Percentiles rank a stretch among this genome's conserved stretches.
Conservation (phyloP, 306 rosid species). For the Malus fusca region DNA sequence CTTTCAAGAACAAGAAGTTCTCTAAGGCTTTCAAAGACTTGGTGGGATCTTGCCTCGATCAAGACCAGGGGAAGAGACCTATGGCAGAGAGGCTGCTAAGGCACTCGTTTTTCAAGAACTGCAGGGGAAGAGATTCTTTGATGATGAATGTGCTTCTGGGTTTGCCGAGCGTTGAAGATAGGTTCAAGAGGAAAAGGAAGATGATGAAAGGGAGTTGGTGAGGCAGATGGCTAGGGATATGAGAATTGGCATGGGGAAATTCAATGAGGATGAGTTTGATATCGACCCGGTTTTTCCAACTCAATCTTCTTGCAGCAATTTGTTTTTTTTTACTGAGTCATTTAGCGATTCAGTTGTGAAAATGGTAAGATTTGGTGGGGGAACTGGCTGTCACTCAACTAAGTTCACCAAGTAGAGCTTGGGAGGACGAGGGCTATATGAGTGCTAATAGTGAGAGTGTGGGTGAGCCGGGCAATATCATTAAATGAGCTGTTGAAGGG, state of each 20-base stretch:
- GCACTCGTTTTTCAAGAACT: conserved; percentile 47
- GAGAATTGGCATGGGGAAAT: conserved; percentile 66
- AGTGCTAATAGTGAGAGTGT: not conserved
- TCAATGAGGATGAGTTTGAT: conserved; percentile 52
- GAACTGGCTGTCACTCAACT: conserved; percentile 4
- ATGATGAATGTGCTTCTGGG: conserved; percentile 42
- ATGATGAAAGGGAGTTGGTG: not conserved
- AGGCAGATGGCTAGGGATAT: conserved; percentile 7
- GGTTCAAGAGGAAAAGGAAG: conserved; percentile 31
- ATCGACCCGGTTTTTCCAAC: conserved; percentile 51
- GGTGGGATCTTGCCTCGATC: conserved; percentile 57
- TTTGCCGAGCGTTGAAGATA: conserved; percentile 48
- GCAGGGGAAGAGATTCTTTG: conserved; percentile 28
- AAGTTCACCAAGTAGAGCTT: not conserved
- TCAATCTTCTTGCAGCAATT: not conserved
- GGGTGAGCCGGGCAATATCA: too few species aligned
- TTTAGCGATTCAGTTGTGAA: not conserved
- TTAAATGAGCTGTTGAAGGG: too few species aligned
- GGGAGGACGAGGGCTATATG: not conserved
- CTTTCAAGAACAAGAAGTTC: conserved; percentile 49
- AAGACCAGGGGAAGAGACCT: conserved; percentile 54
- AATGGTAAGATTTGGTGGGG: conserved; percentile 26
- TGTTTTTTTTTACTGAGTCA: too few species aligned
- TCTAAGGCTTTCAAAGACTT: conserved; percentile 56
- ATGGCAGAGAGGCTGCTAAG: conserved; percentile 41